phyloP scores from a whole-genome alignment of 2,329 filamentous ascomycete species.

The Diplodia mutila region DNA sequence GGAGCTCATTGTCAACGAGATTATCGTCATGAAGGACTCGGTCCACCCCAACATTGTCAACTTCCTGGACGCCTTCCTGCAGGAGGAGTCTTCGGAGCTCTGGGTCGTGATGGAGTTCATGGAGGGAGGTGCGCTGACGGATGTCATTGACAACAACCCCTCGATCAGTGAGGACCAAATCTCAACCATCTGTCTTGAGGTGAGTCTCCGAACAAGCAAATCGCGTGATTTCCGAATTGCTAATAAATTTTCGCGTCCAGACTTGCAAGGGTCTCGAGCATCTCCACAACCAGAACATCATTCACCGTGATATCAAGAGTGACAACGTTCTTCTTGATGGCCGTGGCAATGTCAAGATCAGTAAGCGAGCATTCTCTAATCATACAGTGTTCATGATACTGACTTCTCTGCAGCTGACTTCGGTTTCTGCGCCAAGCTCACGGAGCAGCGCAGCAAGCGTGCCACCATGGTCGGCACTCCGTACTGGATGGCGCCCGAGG shows the following conservation, averaged over 20 bases:
- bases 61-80: conserved; percentile 94
- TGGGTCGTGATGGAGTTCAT: conserved; percentile 99
- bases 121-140: conserved; percentile 96
- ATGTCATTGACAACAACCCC: conserved; percentile 98
- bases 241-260: conserved; percentile 50
- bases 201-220: conserved; percentile 50
- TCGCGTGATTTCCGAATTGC: not conserved
- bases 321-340: conserved; percentile 96
- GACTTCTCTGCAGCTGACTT: conserved; percentile 75
- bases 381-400: conserved; percentile 27
- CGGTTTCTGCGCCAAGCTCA: conserved; percentile 98
- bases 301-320: conserved; percentile 98
- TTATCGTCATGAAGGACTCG: conserved; percentile 99
- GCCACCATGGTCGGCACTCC: conserved; percentile 99
- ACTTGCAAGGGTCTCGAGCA: conserved; percentile 95
- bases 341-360: conserved; percentile 96
- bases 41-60: conserved; percentile 99
- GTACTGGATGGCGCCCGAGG: conserved; percentile 99
- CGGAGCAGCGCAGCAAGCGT: conserved; percentile 93
- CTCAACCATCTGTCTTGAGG: conserved; percentile 94
- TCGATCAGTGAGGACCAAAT: conserved; percentile 96
- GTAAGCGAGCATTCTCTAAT: conserved; percentile 58
- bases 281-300: conserved; percentile 93
- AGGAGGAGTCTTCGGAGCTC: conserved; percentile 92
- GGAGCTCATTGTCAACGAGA: conserved; percentile 98